Conservation (phyloP, 148 eudicot genomes). For the Chenopodium berlandieri region DNA sequence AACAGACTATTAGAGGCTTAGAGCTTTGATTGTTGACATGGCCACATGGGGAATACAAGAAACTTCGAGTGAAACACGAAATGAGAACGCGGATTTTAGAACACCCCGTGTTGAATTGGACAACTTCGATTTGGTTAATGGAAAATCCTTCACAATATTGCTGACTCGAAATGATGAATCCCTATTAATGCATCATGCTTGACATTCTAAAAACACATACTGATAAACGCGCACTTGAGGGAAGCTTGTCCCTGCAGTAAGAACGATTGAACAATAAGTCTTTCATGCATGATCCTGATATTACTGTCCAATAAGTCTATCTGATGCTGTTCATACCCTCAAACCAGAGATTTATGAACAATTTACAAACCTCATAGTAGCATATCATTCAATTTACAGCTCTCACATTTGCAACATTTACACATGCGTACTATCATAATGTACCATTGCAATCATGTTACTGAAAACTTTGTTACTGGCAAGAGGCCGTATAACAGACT, state of each 20-base stretch:
- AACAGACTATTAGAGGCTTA: too few relatives aligned
- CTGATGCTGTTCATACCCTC: background rate
- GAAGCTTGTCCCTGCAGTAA: background rate
- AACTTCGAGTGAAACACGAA: too few relatives aligned
- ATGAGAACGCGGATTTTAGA: too few relatives aligned
- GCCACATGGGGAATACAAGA: too few relatives aligned
- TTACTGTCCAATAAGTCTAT: background rate
- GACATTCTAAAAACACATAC: too few relatives aligned
- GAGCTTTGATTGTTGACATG: too few relatives aligned
- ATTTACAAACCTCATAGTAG: slow-evolving; percentile 15
- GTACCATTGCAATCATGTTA: background rate
- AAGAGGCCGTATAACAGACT: slow-evolving; percentile 16
- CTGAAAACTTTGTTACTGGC: slow-evolving; percentile 8
- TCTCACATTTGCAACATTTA: background rate
- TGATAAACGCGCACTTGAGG: background rate
- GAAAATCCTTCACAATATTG: too few relatives aligned
- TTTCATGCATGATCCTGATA: background rate
- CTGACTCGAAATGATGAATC: too few relatives aligned
- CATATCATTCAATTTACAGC: slow-evolving; percentile 16
- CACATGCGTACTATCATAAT: background rate
- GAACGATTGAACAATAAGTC: background rate
- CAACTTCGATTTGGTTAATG: too few relatives aligned
- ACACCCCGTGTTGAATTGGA: too few relatives aligned
- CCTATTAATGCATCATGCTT: background rate
- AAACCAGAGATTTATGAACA: slow-evolving; percentile 15